These are phyloP conservation scores for Ophiosphaerella narmari DNA, from an alignment of 2,329 filamentous ascomycete genomes.

Conservation along the genomic window DNA sequence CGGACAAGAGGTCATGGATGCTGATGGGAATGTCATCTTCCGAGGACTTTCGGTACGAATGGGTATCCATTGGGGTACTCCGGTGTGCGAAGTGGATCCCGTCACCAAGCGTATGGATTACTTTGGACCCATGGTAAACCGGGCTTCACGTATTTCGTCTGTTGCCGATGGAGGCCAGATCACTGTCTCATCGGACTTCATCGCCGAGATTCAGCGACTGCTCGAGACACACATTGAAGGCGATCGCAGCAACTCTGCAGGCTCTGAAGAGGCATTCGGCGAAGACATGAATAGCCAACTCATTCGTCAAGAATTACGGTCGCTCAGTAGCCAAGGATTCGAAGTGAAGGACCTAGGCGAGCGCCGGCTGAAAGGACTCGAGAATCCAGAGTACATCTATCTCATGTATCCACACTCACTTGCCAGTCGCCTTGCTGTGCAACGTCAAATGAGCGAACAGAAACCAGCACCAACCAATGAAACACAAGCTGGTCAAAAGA, in stretches of 20 bases:
- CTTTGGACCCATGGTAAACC: conserved; percentile 99
- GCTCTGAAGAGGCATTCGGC: conserved; percentile 74
- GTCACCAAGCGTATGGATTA: conserved; percentile 99
- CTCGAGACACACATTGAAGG: conserved; percentile 86
- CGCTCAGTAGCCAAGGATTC: conserved; percentile 88
- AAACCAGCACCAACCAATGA: conserved; percentile 38
- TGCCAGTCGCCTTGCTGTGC: conserved; percentile 75
- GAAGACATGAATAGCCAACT: conserved; percentile 75
- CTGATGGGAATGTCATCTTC: conserved; percentile 88
- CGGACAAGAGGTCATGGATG: conserved; percentile 80
- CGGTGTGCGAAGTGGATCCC: conserved; percentile 92
- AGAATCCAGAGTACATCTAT: conserved; percentile 96
- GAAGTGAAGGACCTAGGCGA: conserved; percentile 97
- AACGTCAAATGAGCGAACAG: conserved; percentile 56
- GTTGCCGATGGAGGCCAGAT: conserved; percentile 97
- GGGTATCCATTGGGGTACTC: conserved; percentile 95
- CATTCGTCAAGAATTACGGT: conserved; percentile 85
- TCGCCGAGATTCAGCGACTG: conserved; percentile 90
- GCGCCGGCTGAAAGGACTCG: conserved; percentile 91
- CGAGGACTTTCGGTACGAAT: conserved; percentile 93
- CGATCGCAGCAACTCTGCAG: conserved; percentile 70
- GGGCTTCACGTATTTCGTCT: conserved; percentile 88
- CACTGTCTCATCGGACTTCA: conserved; percentile 95
- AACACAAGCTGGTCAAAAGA: conserved; percentile 65
- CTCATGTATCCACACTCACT: conserved; percentile 92